Conservation (phyloP, 768 basidiomycete species). For the Tylopilus vinaceipallidus region DNA sequence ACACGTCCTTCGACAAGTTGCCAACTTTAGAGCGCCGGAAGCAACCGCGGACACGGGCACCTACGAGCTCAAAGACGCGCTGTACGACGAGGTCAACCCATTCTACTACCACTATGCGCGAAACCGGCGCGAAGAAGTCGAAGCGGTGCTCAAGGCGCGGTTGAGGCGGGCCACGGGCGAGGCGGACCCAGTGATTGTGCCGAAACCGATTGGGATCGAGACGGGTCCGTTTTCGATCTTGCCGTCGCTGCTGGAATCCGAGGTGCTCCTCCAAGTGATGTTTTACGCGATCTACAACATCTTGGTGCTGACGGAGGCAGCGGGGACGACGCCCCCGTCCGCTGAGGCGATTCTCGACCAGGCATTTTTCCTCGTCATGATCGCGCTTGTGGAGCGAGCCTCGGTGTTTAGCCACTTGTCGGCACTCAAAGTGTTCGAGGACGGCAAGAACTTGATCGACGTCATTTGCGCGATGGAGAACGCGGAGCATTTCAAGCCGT, state of each 20-base stretch:
- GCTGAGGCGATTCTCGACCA: conserved; percentile 92
- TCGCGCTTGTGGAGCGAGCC: conserved; percentile 74
- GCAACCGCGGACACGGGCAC: conserved; percentile 72
- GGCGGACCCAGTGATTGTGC: conserved; percentile 71
- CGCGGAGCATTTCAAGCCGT: conserved; percentile 71
- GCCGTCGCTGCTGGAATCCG: conserved; percentile 61
- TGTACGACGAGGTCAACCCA: conserved; percentile 86
- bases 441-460: conserved; percentile 62
- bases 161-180: conserved; percentile 62
- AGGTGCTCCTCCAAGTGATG: conserved; percentile 74
- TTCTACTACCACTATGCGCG: conserved; percentile 96
- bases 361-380: conserved; percentile 80
- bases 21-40: conserved; percentile 81
- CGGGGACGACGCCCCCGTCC: conserved; percentile 63
- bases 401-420: conserved; percentile 59
- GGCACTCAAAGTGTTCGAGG: conserved; percentile 53
- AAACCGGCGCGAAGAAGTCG: conserved; percentile 91
- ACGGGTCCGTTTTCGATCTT: conserved; percentile 70
- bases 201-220: conserved; percentile 62
- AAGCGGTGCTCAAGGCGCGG: conserved; percentile 65
- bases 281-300: conserved; percentile 82
- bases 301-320: conserved; percentile 57
- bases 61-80: conserved; percentile 86
- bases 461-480: conserved; percentile 76
- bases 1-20: conserved; percentile 71